Conservation (phyloP, 108 stramenopile species). For the Schizochytrium sp. region DNA sequence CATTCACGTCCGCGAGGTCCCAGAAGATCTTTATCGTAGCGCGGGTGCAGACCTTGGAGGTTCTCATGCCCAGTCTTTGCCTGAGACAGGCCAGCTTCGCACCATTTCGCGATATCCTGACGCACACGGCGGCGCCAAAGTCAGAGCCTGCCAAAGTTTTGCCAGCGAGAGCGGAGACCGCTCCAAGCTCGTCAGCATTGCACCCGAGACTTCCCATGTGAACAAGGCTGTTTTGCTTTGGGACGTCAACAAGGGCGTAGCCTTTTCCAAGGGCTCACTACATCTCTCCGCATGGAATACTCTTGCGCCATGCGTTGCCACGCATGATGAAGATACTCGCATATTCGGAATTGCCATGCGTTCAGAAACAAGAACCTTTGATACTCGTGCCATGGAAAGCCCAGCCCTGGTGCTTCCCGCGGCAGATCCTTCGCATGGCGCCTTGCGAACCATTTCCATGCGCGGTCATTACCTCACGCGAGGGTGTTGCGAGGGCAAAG, state of each 20-base stretch:
- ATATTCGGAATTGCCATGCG: background rate
- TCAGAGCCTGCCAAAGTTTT: background rate
- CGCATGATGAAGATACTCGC: background rate
- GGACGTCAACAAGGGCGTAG: background rate
- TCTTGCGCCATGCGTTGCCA: background rate
- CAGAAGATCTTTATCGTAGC: background rate
- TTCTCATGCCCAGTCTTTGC: background rate
- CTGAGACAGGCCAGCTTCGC: background rate
- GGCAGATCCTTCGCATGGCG: background rate
- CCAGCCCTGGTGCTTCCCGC: too few species aligned
- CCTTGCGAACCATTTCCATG: background rate
- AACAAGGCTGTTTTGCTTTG: background rate
- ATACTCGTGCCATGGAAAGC: background rate
- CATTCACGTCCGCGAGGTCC: background rate
- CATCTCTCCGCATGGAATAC: background rate
- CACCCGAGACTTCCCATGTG: background rate
- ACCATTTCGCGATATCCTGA: background rate
- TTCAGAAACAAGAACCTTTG: background rate
- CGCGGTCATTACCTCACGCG: background rate
- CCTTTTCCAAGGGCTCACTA: background rate
- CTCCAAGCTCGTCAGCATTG: background rate
- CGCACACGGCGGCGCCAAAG: background rate
- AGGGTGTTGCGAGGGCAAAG: background rate
- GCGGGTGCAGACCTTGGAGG: background rate
- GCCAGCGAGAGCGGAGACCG: background rate